These are phyloP conservation scores for Coemansia guatemalensis DNA, from an alignment of 192 early-diverging fungal genomes.

Conservation along the genomic window DNA sequence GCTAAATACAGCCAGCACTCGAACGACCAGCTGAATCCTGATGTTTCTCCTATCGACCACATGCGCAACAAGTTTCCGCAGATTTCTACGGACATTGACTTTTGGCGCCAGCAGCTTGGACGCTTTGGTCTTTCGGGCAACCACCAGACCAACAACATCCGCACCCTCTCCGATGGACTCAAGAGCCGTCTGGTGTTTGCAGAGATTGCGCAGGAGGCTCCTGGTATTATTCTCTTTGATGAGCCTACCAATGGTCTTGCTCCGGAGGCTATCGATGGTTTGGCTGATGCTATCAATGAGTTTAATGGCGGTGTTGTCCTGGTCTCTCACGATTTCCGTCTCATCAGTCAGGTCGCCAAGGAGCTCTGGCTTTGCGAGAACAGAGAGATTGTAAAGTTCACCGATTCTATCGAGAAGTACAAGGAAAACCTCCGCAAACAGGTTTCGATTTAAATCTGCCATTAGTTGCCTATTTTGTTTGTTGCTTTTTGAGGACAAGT, in stretches of 20 bases:
- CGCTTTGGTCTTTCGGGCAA: slow-evolving; percentile 91
- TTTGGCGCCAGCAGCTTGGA: slow-evolving; percentile 92
- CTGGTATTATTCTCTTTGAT: slow-evolving; percentile 89
- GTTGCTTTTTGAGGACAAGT: slow-evolving; percentile 1
- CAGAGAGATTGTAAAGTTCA: slow-evolving; percentile 70
- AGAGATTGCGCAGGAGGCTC: slow-evolving; percentile 62
- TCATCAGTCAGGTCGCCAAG: slow-evolving; percentile 94
- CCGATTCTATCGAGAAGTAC: slow-evolving; percentile 83
- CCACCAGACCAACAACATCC: slow-evolving; percentile 89
- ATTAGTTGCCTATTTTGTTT: slow-evolving; percentile 6
- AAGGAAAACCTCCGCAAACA: slow-evolving; percentile 87
- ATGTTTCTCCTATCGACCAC: slow-evolving; percentile 87
- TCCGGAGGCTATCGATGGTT: slow-evolving; percentile 88
- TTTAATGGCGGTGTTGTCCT: slow-evolving; percentile 97
- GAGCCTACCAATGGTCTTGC: slow-evolving; percentile 96
- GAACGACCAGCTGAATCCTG: slow-evolving; percentile 91
- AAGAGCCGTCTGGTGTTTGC: slow-evolving; percentile 88
- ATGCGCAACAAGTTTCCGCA: slow-evolving; percentile 83
- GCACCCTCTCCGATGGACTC: slow-evolving; percentile 90
- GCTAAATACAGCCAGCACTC: slow-evolving; percentile 98
- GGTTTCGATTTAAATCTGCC: slow-evolving; percentile 46
- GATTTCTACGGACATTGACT: slow-evolving; percentile 74
- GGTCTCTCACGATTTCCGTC: slow-evolving; percentile 98
- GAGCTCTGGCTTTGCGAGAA: slow-evolving; percentile 95
- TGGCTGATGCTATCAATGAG: slow-evolving; percentile 93